Conservation (phyloP, 2,329 filamentous ascomycete species). For the Penicillium sp. region DNA sequence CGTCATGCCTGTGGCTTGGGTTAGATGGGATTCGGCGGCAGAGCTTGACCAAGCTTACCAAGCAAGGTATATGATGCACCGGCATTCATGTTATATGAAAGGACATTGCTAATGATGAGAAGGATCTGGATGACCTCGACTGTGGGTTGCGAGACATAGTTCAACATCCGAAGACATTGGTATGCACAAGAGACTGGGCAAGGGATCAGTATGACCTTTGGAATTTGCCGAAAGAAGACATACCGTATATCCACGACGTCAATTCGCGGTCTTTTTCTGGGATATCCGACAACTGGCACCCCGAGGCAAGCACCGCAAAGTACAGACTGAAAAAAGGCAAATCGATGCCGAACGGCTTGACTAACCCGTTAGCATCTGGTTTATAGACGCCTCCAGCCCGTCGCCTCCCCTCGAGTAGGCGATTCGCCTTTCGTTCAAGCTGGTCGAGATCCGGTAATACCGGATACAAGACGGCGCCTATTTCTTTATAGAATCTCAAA, state of each 20-base stretch:
- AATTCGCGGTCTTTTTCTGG: conserved; percentile 58
- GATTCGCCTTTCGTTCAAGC: conserved; percentile 52
- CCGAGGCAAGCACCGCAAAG: conserved; percentile 61
- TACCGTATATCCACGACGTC: conserved; percentile 63
- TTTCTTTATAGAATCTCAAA: conserved; percentile 55
- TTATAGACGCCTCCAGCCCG: conserved; percentile 43
- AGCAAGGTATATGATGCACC: conserved; percentile 62
- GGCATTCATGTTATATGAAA: conserved; percentile 64
- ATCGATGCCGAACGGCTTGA: conserved; percentile 57
- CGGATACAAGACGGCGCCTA: conserved; percentile 58
- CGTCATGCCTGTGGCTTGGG: conserved; percentile 36
- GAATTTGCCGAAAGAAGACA: conserved; percentile 19
- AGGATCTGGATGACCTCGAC: conserved; percentile 62
- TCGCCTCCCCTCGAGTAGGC: conserved; percentile 52
- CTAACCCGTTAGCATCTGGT: conserved; percentile 47
- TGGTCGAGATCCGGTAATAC: conserved; percentile 53
- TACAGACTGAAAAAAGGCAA: conserved; percentile 60
- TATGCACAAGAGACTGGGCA: conserved; percentile 60
- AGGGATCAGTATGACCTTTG: conserved; percentile 15
- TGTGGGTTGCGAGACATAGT: conserved; percentile 61
- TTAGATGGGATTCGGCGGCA: conserved; percentile 28
- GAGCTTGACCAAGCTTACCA: conserved; percentile 32
- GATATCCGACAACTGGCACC: conserved; percentile 58
- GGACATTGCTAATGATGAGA: conserved; percentile 61
- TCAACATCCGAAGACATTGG: conserved; percentile 62